Percentiles rank a stretch among this genome's conserved stretches.
phyloP scores from a whole-genome alignment of 2,329 filamentous ascomycete species.

The Cercospora canescens region DNA sequence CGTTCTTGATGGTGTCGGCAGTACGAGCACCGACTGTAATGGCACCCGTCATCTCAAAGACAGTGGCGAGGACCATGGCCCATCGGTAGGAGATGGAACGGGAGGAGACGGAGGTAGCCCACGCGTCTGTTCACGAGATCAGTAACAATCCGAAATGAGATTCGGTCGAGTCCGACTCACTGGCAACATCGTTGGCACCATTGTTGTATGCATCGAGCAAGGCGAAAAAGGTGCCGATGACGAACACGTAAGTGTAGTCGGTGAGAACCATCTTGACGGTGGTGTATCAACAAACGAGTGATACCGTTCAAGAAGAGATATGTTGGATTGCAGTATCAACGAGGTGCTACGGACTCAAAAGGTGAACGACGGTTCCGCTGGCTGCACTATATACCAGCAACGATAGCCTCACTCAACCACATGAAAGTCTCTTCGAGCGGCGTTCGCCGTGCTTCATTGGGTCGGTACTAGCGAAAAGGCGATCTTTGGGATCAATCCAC shows the following conservation, averaged over 20 bases:
- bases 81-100: slow-evolving; percentile 54
- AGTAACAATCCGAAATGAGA: neutral
- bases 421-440: neutral
- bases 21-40: slow-evolving; percentile 56
- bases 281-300: neutral
- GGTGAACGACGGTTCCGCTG: neutral
- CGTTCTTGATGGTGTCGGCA: slow-evolving; percentile 62
- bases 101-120: slow-evolving; percentile 55
- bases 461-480: neutral
- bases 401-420: neutral
- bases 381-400: neutral
- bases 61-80: slow-evolving; percentile 50
- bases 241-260: slow-evolving; percentile 64
- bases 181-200: slow-evolving; percentile 63
- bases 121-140: slow-evolving; percentile 39
- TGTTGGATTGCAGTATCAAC: neutral
- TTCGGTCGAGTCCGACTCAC: slow-evolving; percentile 17
- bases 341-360: neutral
- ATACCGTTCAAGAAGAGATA: neutral
- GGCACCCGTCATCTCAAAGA: slow-evolving; percentile 56
- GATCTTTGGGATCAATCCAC: neutral
- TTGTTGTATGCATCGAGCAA: slow-evolving; percentile 69
- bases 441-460: neutral
- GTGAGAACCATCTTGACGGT: slow-evolving; percentile 41
- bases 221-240: slow-evolving; percentile 64